A percentile compares a stretch with the other conserved stretches of the same genome.
These are phyloP conservation scores for Venturiaceae sp. DNA, from an alignment of 2,329 filamentous ascomycete genomes.

Conservation along the genomic window DNA sequence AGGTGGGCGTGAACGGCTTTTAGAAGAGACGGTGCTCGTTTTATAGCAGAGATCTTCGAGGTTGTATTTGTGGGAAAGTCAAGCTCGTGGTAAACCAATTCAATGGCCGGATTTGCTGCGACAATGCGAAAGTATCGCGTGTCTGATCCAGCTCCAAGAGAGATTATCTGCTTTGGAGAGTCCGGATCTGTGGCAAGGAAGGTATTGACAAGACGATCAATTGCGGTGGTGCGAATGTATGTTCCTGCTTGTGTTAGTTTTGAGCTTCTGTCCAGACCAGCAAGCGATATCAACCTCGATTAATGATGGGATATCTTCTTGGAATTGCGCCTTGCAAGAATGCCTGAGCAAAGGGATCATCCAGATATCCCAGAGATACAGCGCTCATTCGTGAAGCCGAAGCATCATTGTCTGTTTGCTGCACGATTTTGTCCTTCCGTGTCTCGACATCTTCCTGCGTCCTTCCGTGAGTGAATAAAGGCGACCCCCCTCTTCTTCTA, in stretches of 20 bases:
- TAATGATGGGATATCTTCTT: constrained; percentile 80
- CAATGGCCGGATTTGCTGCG: constrained; percentile 29
- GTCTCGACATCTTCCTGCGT: constrained; percentile 20
- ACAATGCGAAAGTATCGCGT: constrained; percentile 76
- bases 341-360: constrained; percentile 65
- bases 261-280: not conserved
- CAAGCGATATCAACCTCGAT: constrained; percentile 57
- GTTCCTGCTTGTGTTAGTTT: constrained; percentile 51
- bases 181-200: constrained; percentile 49
- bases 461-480: constrained; percentile 11
- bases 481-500: constrained; percentile 16
- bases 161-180: constrained; percentile 66
- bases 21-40: constrained; percentile 19
- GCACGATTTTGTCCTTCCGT: constrained; percentile 63
- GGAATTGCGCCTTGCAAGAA: constrained; percentile 52
- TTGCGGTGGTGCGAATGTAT: constrained; percentile 78
- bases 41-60: constrained; percentile 47
- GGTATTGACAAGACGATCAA: constrained; percentile 64
- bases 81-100: constrained; percentile 77
- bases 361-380: constrained; percentile 73
- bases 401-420: constrained; percentile 86
- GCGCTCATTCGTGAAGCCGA: constrained; percentile 83
- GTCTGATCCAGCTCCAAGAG: constrained; percentile 87
- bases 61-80: constrained; percentile 72
- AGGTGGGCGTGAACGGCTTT: constrained; percentile 17